Percentiles rank a stretch among this genome's conserved stretches.
These are phyloP conservation scores for Teunomyces kruisii DNA, from an alignment of 805 yeast genomes.

Conservation along the genomic window DNA sequence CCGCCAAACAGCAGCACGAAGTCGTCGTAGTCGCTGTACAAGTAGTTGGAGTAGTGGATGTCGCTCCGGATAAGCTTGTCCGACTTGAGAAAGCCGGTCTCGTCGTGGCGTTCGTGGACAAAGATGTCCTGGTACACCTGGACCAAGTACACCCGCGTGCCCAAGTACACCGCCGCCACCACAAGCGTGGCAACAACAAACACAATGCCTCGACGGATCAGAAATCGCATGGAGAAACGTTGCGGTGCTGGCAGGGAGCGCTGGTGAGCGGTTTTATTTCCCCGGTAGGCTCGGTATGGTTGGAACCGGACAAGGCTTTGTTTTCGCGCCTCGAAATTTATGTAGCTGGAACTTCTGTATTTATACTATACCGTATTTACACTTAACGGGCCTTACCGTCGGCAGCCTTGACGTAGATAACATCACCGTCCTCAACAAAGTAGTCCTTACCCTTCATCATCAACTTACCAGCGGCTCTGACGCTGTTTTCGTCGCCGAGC, in stretches of 20 bases:
- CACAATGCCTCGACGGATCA: conserved; percentile 5
- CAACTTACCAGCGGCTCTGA: conserved; percentile 87
- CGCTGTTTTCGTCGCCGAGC: conserved; percentile 70
- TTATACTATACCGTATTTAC: too few relatives aligned
- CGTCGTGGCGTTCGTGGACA: conserved; percentile 8
- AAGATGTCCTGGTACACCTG: not conserved
- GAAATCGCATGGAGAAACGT: conserved; percentile 9
- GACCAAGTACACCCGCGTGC: not conserved
- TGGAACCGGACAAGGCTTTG: not conserved
- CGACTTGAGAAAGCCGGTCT: conserved; percentile 9
- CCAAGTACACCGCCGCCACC: not conserved
- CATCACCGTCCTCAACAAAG: conserved; percentile 92
- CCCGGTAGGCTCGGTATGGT: too few relatives aligned
- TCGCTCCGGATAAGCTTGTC: conserved; percentile 13
- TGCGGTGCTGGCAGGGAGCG: not conserved
- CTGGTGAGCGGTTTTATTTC: too few relatives aligned
- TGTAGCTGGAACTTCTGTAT: not conserved
- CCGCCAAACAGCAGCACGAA: conserved; percentile 12
- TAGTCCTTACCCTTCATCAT: conserved; percentile 92
- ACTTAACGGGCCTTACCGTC: conserved; percentile 73
- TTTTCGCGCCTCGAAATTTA: not conserved
- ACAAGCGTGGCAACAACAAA: conserved; percentile 1
- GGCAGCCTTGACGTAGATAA: conserved; percentile 89
- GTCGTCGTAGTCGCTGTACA: conserved; percentile 18
- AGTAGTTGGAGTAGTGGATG: conserved; percentile 26